Percentiles rank a stretch among this genome's conserved stretches.
These are phyloP conservation scores for Nematodospora valgi DNA, from an alignment of 805 yeast species.

Conservation along the genomic window DNA sequence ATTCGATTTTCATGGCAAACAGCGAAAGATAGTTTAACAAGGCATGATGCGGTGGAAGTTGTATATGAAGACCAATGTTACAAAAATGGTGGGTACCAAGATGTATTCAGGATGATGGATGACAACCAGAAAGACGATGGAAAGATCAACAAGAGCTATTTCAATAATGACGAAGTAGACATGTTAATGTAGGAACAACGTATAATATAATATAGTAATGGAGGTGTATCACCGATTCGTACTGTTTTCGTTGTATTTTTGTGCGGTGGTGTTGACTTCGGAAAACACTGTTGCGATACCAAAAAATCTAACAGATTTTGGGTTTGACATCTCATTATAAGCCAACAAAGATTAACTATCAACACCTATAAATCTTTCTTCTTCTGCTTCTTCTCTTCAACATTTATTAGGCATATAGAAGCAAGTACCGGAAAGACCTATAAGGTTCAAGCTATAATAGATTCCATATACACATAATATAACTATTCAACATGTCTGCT, in stretches of 20 bases:
- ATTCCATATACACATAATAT: not conserved
- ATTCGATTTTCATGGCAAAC: conserved; percentile 95
- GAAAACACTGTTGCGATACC: too few species aligned
- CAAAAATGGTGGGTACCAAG: conserved; percentile 27
- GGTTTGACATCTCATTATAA: too few species aligned
- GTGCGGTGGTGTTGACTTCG: too few species aligned
- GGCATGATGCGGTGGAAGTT: conserved; percentile 49
- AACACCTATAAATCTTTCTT: too few species aligned
- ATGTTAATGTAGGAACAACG: not conserved
- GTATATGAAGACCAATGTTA: conserved; percentile 56
- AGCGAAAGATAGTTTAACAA: conserved; percentile 65
- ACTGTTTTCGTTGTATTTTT: too few species aligned
- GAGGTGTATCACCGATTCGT: not conserved
- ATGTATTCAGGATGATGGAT: conserved; percentile 20
- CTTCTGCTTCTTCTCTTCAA: too few species aligned
- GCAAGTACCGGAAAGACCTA: too few species aligned
- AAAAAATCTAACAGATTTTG: too few species aligned
- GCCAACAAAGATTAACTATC: too few species aligned
- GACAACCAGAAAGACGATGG: conserved; percentile 1
- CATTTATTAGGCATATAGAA: too few species aligned
- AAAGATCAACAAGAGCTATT: conserved; percentile 9
- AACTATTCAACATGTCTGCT: conserved; percentile 27
- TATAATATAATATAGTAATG: too few species aligned
- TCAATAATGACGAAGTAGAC: conserved; percentile 3
- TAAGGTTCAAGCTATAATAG: too few species aligned